These are phyloP conservation scores for Staphylotrichum longicolle DNA, from an alignment of 495 filamentous ascomycete genomes.

Conservation along the genomic window DNA sequence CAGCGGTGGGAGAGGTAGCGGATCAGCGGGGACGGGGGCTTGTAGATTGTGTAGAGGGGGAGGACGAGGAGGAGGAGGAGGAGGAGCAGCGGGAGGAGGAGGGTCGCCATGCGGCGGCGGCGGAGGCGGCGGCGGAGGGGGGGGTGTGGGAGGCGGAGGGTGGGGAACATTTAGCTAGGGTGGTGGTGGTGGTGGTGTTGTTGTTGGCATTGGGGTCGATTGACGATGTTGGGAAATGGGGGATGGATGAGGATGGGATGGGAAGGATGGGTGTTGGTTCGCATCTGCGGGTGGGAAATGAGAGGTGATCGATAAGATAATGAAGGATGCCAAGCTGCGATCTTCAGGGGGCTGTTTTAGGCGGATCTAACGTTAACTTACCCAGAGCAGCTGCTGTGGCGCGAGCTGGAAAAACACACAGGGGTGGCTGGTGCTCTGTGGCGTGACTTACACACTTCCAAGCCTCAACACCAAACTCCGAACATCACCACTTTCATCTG, in stretches of 20 bases:
- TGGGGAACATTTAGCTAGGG: conserved; percentile 30
- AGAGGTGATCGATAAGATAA: conserved; percentile 5
- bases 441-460: too few relatives aligned
- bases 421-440: too few relatives aligned
- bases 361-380: too few relatives aligned
- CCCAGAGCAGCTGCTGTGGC: too few relatives aligned
- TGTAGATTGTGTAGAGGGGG: conserved; percentile 68
- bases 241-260: not conserved
- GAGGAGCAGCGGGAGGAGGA: conserved; percentile 49
- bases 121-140: conserved; percentile 55
- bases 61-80: conserved; percentile 47
- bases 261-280: not conserved
- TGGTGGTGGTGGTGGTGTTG: not conserved
- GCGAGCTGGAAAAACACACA: too few relatives aligned
- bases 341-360: not conserved
- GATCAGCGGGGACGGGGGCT: conserved; percentile 66
- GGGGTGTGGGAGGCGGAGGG: conserved; percentile 44
- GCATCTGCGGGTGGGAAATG: not conserved
- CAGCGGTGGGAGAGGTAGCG: conserved; percentile 63
- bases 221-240: not conserved
- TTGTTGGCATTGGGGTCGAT: not conserved
- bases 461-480: too few relatives aligned
- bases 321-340: not conserved
- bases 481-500: too few relatives aligned
- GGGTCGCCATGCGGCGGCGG: conserved; percentile 54